A percentile compares a stretch with the other conserved stretches of the same genome.
Evolutionary conservation across 129 eudicot genomes (phyloP).

Genomic region (Kitagawia praeruptora): DNA sequence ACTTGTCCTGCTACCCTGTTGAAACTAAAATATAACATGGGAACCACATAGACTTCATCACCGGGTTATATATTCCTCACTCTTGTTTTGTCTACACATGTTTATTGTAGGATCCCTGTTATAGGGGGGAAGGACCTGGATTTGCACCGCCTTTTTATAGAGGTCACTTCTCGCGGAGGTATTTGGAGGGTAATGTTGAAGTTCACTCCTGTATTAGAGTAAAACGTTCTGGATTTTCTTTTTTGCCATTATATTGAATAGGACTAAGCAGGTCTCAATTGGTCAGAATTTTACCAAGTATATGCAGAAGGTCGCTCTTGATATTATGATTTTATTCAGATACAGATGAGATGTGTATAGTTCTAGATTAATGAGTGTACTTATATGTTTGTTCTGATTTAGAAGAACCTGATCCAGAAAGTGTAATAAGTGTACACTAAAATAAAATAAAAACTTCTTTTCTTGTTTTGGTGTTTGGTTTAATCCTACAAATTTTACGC

Average conservation of each 20-base stretch:
- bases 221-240: not conserved
- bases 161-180: conserved; percentile 90
- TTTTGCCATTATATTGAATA: not conserved
- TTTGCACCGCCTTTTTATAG: conserved; percentile 71
- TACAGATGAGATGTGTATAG: not conserved
- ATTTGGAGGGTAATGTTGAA: conserved; percentile 42
- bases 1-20: not conserved
- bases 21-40: not conserved
- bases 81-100: not conserved
- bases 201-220: not conserved
- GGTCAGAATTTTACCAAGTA: not conserved
- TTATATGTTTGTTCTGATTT: not conserved
- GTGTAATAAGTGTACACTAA: not conserved
- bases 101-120: conserved; percentile 64
- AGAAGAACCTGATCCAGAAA: not conserved
- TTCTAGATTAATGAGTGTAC: not conserved
- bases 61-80: not conserved
- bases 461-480: not conserved
- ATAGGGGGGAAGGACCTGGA: conserved; percentile 73
- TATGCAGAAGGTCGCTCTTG: not conserved
- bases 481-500: not conserved
- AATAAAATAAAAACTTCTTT: not conserved
- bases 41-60: not conserved
- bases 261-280: not conserved
- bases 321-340: not conserved